Conservation (phyloP, 2,329 filamentous ascomycete genomes). For the Pyricularia sp. region DNA sequence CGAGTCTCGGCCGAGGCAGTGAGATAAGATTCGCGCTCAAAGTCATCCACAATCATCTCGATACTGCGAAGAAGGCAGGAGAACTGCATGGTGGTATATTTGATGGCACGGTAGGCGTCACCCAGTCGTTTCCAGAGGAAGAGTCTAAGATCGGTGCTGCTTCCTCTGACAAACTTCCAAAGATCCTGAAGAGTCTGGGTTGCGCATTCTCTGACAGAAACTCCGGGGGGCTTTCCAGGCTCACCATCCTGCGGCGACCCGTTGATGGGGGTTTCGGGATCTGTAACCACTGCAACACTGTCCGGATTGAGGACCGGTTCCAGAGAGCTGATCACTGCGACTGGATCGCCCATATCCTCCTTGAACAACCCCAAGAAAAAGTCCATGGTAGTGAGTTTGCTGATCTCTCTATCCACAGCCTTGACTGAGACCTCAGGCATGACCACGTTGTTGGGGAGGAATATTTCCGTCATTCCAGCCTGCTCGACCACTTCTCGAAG, state of each 20-base stretch:
- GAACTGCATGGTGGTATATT: constrained; percentile 76
- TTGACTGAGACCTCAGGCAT: constrained; percentile 76
- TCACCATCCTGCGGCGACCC: constrained; percentile 10
- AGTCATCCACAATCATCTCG: constrained; percentile 59
- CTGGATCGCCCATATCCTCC: constrained; percentile 65
- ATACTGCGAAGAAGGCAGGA: constrained; percentile 79
- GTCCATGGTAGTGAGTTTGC: constrained; percentile 86
- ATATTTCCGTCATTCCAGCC: constrained; percentile 28
- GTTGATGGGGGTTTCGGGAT: constrained; percentile 5
- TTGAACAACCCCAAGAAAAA: constrained; percentile 89
- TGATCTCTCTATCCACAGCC: constrained; percentile 83
- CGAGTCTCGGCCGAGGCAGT: constrained; percentile 48
- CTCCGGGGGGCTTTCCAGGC: constrained; percentile 7
- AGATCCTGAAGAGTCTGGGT: constrained; percentile 58
- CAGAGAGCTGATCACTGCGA: constrained; percentile 76
- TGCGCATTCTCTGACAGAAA: constrained; percentile 36
- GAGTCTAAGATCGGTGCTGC: constrained; percentile 69
- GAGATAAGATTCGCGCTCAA: constrained; percentile 50
- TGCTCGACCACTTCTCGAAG: constrained; percentile 37
- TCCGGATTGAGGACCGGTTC: constrained; percentile 79
- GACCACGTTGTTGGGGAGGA: constrained; percentile 70
- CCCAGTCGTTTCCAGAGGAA: constrained; percentile 87
- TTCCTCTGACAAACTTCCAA: constrained; percentile 70
- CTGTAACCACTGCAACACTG: constrained; percentile 30
- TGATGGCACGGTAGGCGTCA: constrained; percentile 74